Evolutionary conservation across 495 filamentous ascomycete species (phyloP).

Genomic region (Tuber melanosporum): DNA sequence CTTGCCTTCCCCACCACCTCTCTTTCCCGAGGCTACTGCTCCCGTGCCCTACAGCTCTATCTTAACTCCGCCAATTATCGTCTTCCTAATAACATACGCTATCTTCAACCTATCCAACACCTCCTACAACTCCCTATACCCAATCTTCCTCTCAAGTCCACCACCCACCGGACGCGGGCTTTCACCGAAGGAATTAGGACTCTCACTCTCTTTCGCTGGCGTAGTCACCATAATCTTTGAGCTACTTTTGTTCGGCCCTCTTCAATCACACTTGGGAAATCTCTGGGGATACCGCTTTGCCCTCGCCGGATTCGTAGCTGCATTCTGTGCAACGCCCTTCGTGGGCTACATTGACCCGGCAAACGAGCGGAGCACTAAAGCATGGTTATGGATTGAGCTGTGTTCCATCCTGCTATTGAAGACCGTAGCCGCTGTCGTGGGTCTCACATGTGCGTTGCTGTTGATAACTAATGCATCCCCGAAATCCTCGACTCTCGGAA

Average conservation of each 20-base stretch:
- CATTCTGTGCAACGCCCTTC: slow-evolving; percentile 83
- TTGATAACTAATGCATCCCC: slow-evolving; percentile 90
- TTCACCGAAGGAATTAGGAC: slow-evolving; percentile 70
- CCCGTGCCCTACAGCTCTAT: slow-evolving; percentile 49
- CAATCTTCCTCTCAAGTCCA: slow-evolving; percentile 72
- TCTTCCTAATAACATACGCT: slow-evolving; percentile 72
- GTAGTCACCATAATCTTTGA: slow-evolving; percentile 82
- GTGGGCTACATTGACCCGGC: slow-evolving; percentile 65
- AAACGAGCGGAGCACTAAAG: slow-evolving; percentile 47
- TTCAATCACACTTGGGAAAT: slow-evolving; percentile 80
- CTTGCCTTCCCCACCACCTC: slow-evolving; percentile 41
- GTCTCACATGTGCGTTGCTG: slow-evolving; percentile 79
- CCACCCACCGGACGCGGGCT: slow-evolving; percentile 70
- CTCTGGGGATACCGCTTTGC: slow-evolving; percentile 70
- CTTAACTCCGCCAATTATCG: slow-evolving; percentile 69
- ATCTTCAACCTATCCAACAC: slow-evolving; percentile 87
- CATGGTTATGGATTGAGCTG: slow-evolving; percentile 67
- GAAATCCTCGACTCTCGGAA: slow-evolving; percentile 77
- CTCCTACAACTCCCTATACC: slow-evolving; percentile 83
- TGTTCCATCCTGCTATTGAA: slow-evolving; percentile 76
- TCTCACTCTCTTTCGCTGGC: slow-evolving; percentile 79
- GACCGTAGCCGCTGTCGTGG: slow-evolving; percentile 79
- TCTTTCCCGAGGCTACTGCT: slow-evolving; percentile 43
- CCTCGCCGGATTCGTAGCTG: slow-evolving; percentile 72
- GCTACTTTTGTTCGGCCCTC: slow-evolving; percentile 67